Base-by-base conservation (phyloP, 306 rosid genomes). In the Aeschynomene evenia region DNA sequence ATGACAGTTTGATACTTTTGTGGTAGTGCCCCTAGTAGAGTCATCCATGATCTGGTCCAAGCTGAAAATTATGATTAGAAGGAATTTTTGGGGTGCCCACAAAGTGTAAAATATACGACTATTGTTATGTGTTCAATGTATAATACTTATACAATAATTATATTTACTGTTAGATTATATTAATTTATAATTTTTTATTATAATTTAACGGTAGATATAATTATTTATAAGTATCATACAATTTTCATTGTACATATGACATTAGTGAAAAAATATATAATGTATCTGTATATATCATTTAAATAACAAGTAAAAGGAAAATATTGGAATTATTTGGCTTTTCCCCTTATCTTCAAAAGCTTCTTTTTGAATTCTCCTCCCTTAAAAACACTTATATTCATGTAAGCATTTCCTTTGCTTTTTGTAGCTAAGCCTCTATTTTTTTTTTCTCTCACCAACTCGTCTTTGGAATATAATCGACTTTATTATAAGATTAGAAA, bases 41-140 rank as follows among this genome's bases (percentile, higher is more conserved):
- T 63, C 79, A 68, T 77, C 77, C 72, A 80, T 64, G 65, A 77
- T 39, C 48, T 18, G 87, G 77, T 73, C 78, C 75, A 80, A 63
- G 70, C 76, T 62, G 29, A 80, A 58, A 60, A 82, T 79, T 53
- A 87, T 87, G 81, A 83, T 85, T 74, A 68, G 75, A 50, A 79
- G 73, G 85, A 81, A 80, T 79, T 79, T 79, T 49, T 7, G 59
- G 75, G 83, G 79, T 63, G 40, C 86, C 89, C 80, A 77, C 85
- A 67, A 54, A 29, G 24, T n/a, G n/a, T n/a, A n/a, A n/a, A n/a
- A n/a, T n/a, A n/a, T n/a, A n/a, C n/a, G n/a, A n/a, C n/a, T n/a
- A n/a, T n/a, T n/a, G n/a, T n/a, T n/a, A n/a, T n/a, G n/a, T n/a
- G n/a, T n/a, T n/a, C n/a, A n/a, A n/a, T n/a, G n/a, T n/a, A n/a